A percentile compares a stretch with the other conserved stretches of the same genome.
These are phyloP conservation scores for Claviceps capensis DNA, from an alignment of 2,329 filamentous ascomycete genomes.

Conservation along the genomic window DNA sequence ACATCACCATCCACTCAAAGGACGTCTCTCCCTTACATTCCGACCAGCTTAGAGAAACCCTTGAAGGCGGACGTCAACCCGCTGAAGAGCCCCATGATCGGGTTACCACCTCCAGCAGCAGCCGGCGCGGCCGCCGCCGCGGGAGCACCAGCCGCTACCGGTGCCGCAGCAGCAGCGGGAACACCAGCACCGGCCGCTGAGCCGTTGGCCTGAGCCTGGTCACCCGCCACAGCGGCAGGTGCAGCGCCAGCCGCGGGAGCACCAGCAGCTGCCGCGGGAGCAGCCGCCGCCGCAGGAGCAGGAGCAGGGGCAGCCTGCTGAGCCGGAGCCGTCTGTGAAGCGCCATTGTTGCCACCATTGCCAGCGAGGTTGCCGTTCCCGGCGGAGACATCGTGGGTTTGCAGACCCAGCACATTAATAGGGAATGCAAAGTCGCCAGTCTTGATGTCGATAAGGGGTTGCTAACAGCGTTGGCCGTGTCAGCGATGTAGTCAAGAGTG, in stretches of 20 bases:
- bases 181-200: not conserved
- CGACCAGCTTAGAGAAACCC: too few species aligned
- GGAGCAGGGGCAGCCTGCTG: not conserved
- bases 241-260: not conserved
- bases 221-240: not conserved
- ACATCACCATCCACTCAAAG: too few species aligned
- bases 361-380: not conserved
- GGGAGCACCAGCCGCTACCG: not conserved
- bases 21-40: too few species aligned
- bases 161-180: not conserved
- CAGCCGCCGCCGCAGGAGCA: not conserved
- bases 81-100: not conserved
- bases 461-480: not conserved
- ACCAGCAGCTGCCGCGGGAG: not conserved
- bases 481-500: not conserved
- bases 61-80: too few species aligned
- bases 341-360: not conserved
- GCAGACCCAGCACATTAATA: conserved; percentile 1
- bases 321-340: not conserved
- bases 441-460: not conserved
- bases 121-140: not conserved
- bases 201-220: too few species aligned
- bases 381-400: not conserved
- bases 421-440: not conserved
- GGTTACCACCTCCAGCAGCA: not conserved